A percentile compares a stretch with the other conserved stretches of the same genome.
phyloP scores from a whole-genome alignment of 2,329 filamentous ascomycete species.

The Phaeosphaeriaceae sp. region DNA sequence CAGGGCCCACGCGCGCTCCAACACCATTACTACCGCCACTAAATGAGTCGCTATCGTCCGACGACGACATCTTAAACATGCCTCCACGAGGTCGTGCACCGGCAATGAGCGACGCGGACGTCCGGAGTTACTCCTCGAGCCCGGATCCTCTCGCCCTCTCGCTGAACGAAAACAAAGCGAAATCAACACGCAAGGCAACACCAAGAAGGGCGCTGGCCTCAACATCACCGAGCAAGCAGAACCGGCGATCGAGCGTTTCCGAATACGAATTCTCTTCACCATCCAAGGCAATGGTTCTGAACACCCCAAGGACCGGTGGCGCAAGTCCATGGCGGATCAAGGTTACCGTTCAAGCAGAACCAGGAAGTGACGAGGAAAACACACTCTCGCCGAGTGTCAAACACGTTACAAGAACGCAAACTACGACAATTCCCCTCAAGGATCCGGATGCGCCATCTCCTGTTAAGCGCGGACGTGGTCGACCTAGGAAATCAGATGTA shows the following conservation, averaged over 20 bases:
- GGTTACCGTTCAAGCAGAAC: slow-evolving; percentile 58
- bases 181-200: slow-evolving; percentile 25
- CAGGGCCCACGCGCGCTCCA: slow-evolving; percentile 13
- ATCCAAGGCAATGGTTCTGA: slow-evolving; percentile 55
- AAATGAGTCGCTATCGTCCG: slow-evolving; percentile 15
- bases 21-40: slow-evolving; percentile 20
- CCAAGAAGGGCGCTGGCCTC: slow-evolving; percentile 32
- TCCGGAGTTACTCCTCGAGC: slow-evolving; percentile 42
- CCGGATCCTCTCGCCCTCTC: slow-evolving; percentile 47
- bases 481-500: slow-evolving; percentile 46
- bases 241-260: slow-evolving; percentile 18
- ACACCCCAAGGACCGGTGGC: slow-evolving; percentile 47
- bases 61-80: slow-evolving; percentile 24
- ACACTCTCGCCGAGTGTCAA: slow-evolving; percentile 37
- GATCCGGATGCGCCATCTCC: slow-evolving; percentile 47
- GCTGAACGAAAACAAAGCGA: slow-evolving; percentile 29
- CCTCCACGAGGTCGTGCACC: slow-evolving; percentile 27
- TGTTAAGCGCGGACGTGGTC: slow-evolving; percentile 44
- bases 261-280: slow-evolving; percentile 45
- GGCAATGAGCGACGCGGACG: slow-evolving; percentile 22
- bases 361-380: slow-evolving; percentile 44
- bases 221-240: slow-evolving; percentile 42
- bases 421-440: slow-evolving; percentile 52
- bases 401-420: slow-evolving; percentile 39
- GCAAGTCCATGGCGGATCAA: slow-evolving; percentile 58